These are phyloP conservation scores for Phytopythium litorale DNA, from an alignment of 352 stramenopile species.

Conservation along the genomic window DNA sequence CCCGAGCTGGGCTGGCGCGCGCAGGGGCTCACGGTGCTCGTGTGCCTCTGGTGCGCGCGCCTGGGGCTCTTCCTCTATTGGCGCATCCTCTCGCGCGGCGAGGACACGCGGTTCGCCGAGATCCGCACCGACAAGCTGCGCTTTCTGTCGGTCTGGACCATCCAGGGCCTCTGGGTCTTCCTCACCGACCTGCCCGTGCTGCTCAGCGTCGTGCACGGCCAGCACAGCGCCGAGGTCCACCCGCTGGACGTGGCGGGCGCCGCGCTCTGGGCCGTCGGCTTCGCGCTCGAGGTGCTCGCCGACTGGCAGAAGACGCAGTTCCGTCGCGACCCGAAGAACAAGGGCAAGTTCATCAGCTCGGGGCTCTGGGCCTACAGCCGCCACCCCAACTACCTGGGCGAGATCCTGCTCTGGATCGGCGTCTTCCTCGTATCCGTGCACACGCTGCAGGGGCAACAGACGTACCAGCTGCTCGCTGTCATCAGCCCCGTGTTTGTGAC, in stretches of 20 bases:
- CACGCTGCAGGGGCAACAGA: constrained; percentile 29
- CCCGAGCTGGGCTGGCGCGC: constrained; percentile 38
- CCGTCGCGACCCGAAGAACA: constrained; percentile 49
- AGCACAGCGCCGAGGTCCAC: constrained; percentile 15
- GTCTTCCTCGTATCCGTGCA: constrained; percentile 44
- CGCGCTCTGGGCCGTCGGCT: constrained; percentile 62
- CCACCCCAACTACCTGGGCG: constrained; percentile 92
- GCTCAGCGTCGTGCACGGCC: constrained; percentile 38
- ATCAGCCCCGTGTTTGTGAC: constrained; percentile 64
- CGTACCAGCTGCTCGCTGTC: constrained; percentile 33
- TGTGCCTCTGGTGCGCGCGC: constrained; percentile 76
- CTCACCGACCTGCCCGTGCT: constrained; percentile 70
- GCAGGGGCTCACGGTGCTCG: constrained; percentile 51
- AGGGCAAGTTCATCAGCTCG: constrained; percentile 73
- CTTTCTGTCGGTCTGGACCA: constrained; percentile 78
- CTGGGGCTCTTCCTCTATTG: constrained; percentile 77
- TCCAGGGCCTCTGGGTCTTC: constrained; percentile 84
- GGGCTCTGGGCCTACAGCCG: constrained; percentile 85
- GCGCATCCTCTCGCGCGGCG: constrained; percentile 58
- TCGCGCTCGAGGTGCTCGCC: constrained; percentile 64
- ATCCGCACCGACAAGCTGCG: constrained; percentile 57
- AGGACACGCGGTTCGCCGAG: constrained; percentile 71
- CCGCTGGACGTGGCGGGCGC: constrained; percentile 30
- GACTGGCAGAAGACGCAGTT: constrained; percentile 86
- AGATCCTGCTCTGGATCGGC: constrained; percentile 89